Percentiles rank a stretch among this genome's conserved stretches.
Conservation (phyloP, 805 yeast species). For the Kazachstania taianensis region DNA sequence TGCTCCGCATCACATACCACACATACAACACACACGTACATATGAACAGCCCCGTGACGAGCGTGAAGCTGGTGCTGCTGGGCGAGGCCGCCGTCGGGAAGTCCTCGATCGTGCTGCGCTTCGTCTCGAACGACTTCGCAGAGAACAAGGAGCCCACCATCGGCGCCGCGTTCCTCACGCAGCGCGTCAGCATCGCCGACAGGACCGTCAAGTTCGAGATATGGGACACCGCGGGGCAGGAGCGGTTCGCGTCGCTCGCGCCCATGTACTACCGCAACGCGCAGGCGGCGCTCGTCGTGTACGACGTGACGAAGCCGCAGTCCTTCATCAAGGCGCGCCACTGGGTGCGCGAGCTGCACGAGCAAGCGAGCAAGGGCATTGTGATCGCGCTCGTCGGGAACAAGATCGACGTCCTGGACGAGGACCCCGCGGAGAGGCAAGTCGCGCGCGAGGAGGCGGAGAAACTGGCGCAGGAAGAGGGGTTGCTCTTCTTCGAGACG, state of each 20-base stretch:
- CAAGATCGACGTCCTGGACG: slow-evolving; percentile 69
- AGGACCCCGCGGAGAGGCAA: slow-evolving; percentile 40
- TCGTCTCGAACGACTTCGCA: slow-evolving; percentile 91
- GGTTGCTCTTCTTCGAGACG: slow-evolving; percentile 82
- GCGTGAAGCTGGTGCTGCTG: slow-evolving; percentile 76
- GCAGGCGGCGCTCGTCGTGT: slow-evolving; percentile 91
- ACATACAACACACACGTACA: neutral
- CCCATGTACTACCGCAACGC: slow-evolving; percentile 98
- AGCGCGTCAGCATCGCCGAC: slow-evolving; percentile 78
- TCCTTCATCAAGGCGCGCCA: slow-evolving; percentile 93
- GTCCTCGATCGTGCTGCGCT: slow-evolving; percentile 82
- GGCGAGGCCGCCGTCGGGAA: slow-evolving; percentile 99
- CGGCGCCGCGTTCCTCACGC: slow-evolving; percentile 96
- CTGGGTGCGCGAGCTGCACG: slow-evolving; percentile 94
- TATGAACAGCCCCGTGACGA: slow-evolving; percentile 25
- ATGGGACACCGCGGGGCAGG: slow-evolving; percentile 99
- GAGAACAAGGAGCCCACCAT: slow-evolving; percentile 97
- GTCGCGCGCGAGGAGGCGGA: slow-evolving; percentile 82
- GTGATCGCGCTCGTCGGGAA: slow-evolving; percentile 91
- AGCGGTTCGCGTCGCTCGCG: slow-evolving; percentile 88
- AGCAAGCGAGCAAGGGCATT: slow-evolving; percentile 87
- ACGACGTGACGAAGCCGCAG: slow-evolving; percentile 90
- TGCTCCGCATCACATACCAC: neutral
- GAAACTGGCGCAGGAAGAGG: slow-evolving; percentile 83
- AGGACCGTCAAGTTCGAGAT: slow-evolving; percentile 85